Base-by-base conservation (phyloP, 192 early-diverging fungal species). In the Mycoemilia scoparia region DNA sequence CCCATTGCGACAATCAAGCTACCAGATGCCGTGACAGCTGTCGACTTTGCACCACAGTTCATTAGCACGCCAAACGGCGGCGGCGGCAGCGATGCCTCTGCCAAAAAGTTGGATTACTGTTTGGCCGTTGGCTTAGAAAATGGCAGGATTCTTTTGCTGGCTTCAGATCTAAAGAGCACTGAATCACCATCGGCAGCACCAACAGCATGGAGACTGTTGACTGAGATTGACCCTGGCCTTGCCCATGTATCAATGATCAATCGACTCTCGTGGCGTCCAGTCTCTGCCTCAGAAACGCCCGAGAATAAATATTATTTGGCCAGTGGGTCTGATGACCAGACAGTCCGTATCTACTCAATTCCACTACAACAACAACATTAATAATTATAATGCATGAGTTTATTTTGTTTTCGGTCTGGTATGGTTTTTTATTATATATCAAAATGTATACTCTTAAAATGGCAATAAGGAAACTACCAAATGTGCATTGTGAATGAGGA, bases 81-180 rank as follows among this genome's bases (percentile, higher is more conserved):
- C 19, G 23, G 20, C 32, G 33, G 41, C 45, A 35, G 18, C 58
- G 60, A 68, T 13, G n/a, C n/a, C n/a, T n/a, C n/a, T n/a, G n/a
- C n/a, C n/a, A n/a, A n/a, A n/a, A n/a, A n/a, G n/a, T n/a, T n/a
- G n/a, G n/a, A n/a, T n/a, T 77, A 90, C 54, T 42, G 76, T 3
- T 36, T 95, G 27, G 86, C 84, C 15, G 67, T 70, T 16, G 91
- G 85, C 19, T 51, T 84, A 35, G 91, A 96, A 51, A 69, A 71
- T 44, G 91, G 91, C 1, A 50, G 67, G 2, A 60, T 92, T 14
- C 61, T 68, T 29, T 60, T 86, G 32, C 64, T 67, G 3, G 34
- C 45, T 4, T 61, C 48, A 0, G 24, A 32, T n/a, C 32, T 45
- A 4, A 38, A 34, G 1, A 10, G 39, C 17, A 21, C 10, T 7